These are phyloP conservation scores for Nemania bipapillata DNA, from an alignment of 2,329 filamentous ascomycete genomes.

Conservation along the genomic window DNA sequence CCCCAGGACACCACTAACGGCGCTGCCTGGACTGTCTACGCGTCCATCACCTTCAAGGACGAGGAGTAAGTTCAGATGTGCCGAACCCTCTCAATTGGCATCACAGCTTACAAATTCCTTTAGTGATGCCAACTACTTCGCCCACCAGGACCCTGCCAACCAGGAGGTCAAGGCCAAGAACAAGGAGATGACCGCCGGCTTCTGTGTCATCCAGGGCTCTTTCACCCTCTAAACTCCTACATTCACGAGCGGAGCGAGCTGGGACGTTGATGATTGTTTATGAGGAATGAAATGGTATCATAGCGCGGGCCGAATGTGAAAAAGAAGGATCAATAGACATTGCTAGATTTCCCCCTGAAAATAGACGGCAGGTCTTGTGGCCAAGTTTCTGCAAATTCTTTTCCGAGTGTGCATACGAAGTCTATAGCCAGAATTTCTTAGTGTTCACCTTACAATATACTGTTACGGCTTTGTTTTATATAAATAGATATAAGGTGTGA, in stretches of 20 bases:
- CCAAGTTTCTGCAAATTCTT: neutral
- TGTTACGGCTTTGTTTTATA: too few relatives aligned
- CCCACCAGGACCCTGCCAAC: slow-evolving; percentile 35
- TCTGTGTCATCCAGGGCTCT: slow-evolving; percentile 31
- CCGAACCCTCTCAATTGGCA: neutral
- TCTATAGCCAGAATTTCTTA: neutral
- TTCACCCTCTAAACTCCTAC: slow-evolving; percentile 18
- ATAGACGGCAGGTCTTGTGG: slow-evolving; percentile 17
- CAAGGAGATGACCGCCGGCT: slow-evolving; percentile 18
- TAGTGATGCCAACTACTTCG: slow-evolving; percentile 38
- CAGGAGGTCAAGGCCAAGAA: slow-evolving; percentile 34
- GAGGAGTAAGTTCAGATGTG: slow-evolving; percentile 27
- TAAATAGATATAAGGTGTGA: neutral
- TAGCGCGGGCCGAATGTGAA: neutral
- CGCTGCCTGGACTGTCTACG: slow-evolving; percentile 30
- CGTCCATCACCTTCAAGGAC: slow-evolving; percentile 34
- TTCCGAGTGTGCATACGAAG: neutral
- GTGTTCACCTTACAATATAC: too few relatives aligned
- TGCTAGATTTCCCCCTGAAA: slow-evolving; percentile 15
- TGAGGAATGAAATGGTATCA: slow-evolving; percentile 28
- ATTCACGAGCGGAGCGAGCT: neutral
- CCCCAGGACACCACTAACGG: slow-evolving; percentile 23
- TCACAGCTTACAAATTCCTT: neutral
- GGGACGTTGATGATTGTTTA: slow-evolving; percentile 16
- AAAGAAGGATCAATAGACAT: slow-evolving; percentile 8